Percentiles rank a stretch among this genome's conserved stretches.
These are phyloP conservation scores for Monosporozyma aerobia DNA, from an alignment of 805 yeast genomes.

Conservation along the genomic window DNA sequence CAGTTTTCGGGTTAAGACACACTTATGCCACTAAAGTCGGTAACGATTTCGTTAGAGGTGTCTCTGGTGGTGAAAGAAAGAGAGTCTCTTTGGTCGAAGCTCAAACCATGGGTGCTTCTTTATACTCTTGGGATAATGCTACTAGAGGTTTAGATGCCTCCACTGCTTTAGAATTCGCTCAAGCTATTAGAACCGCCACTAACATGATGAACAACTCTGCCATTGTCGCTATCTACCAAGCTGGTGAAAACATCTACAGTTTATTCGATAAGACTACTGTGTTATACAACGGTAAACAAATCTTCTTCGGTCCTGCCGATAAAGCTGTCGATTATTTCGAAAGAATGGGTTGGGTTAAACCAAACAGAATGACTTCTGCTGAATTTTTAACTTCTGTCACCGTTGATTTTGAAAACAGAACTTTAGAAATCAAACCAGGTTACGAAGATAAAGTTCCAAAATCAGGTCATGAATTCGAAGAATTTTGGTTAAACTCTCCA, in stretches of 20 bases:
- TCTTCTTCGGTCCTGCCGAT: constrained; percentile 47
- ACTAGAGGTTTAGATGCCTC: constrained; percentile 66
- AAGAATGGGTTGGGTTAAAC: constrained; percentile 54
- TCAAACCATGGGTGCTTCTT: constrained; percentile 41
- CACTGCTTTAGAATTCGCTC: constrained; percentile 57
- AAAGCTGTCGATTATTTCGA: constrained; percentile 47
- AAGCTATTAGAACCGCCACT: constrained; percentile 51
- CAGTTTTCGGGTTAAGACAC: constrained; percentile 48
- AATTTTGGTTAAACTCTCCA: constrained; percentile 49
- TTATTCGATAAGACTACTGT: constrained; percentile 54
- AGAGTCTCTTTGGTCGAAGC: constrained; percentile 65
- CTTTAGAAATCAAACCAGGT: constrained; percentile 36
- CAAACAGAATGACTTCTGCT: constrained; percentile 57
- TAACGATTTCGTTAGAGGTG: constrained; percentile 58
- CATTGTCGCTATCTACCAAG: constrained; percentile 58
- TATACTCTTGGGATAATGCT: constrained; percentile 60
- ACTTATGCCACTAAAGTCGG: constrained; percentile 58
- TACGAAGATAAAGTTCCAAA: constrained; percentile 44
- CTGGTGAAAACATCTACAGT: constrained; percentile 54
- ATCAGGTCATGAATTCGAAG: constrained; percentile 49
- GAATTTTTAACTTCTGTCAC: constrained; percentile 61
- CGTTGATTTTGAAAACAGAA: constrained; percentile 51
- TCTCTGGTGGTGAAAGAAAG: constrained; percentile 66
- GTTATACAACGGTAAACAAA: constrained; percentile 51
- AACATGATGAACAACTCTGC: constrained; percentile 49